Conservation (phyloP, 495 filamentous ascomycete genomes). For the Penicillium steckii region DNA sequence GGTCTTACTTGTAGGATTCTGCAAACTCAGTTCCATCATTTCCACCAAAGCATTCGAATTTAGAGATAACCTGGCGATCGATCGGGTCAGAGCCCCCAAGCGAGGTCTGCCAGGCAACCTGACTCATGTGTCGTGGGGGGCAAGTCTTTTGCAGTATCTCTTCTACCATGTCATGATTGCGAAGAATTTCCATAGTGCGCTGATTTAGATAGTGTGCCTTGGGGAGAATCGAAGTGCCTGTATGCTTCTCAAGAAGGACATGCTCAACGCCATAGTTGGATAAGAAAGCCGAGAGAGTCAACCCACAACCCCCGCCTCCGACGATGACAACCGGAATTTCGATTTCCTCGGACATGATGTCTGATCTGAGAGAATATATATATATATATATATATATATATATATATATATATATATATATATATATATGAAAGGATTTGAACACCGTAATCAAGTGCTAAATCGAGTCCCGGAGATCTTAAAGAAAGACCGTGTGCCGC, state of each 20-base stretch:
- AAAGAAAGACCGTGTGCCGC: not conserved
- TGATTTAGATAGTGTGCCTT: not conserved
- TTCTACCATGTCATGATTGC: not conserved
- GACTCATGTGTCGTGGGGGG: not conserved
- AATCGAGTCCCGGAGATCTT: not conserved
- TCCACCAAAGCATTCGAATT: not conserved
- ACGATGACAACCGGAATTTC: not conserved
- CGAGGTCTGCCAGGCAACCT: not conserved
- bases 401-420: too few relatives aligned
- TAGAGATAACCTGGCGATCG: not conserved
- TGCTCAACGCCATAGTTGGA: not conserved
- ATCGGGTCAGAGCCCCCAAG: not conserved
- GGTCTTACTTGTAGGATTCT: not conserved
- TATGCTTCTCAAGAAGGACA: not conserved
- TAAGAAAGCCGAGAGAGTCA: not conserved
- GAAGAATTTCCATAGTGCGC: not conserved
- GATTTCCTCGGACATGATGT: not conserved
- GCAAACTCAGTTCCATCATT: not conserved
- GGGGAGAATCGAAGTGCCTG: not conserved
- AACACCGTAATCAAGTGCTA: not conserved
- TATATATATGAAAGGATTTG: not conserved
- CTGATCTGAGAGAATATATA: too few relatives aligned
- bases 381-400: too few relatives aligned
- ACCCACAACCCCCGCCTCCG: not conserved
- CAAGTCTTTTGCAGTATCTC: not conserved